Percentiles rank a stretch among this genome's conserved stretches.
Evolutionary conservation across 2,329 filamentous ascomycete genomes (phyloP).

Genomic region (Colletotrichum gloeosporioides): DNA sequence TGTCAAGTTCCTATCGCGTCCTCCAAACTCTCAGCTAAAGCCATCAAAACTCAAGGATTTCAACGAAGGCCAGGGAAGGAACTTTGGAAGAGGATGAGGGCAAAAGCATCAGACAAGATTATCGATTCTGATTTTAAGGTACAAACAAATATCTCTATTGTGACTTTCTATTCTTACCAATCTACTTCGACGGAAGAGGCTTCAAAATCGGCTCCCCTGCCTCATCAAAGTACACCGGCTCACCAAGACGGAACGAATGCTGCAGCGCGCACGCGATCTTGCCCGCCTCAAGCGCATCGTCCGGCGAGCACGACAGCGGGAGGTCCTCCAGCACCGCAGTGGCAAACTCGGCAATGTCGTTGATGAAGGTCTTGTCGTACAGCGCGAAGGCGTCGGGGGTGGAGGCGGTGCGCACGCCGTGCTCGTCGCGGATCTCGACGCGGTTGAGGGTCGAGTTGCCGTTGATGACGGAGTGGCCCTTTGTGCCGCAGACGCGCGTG

Average conservation of each 20-base stretch:
- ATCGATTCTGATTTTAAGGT: no score
- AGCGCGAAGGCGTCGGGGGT: neutral
- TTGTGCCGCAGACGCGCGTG: constrained; percentile 22
- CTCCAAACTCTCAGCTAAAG: no score
- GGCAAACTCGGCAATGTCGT: neutral
- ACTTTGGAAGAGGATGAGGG: no score
- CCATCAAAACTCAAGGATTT: no score
- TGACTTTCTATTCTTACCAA: neutral
- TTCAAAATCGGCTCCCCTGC: neutral
- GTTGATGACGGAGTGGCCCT: constrained; percentile 30
- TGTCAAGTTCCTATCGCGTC: fast-evolving
- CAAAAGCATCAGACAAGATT: no score
- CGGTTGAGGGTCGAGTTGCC: constrained; percentile 22
- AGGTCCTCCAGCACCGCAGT: neutral
- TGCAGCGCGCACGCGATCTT: neutral
- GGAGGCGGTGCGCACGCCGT: neutral
- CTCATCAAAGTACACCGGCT: neutral
- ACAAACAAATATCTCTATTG: neutral
- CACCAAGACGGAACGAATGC: neutral
- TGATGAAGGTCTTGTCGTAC: neutral
- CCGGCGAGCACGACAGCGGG: neutral
- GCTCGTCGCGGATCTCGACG: neutral
- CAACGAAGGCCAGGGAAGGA: no score
- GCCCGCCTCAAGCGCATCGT: neutral
- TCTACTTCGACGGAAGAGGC: neutral